Evolutionary conservation across 345 rosid genomes (phyloP), one percentile per base, ranked within the genome.

Genomic region (Odontarrhena argentea): DNA sequence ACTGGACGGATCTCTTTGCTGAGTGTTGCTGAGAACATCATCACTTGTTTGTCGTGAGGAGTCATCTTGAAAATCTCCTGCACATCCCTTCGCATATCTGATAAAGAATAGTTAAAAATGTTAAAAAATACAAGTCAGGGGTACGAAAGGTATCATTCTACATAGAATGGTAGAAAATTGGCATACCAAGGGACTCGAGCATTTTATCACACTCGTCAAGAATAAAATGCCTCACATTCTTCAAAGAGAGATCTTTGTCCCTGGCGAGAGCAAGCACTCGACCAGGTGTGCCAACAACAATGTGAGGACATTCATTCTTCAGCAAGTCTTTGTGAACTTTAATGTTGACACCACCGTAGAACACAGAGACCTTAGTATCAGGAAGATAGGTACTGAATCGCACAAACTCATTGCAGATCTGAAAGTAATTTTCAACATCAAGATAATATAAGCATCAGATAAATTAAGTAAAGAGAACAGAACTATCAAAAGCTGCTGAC

Each of bases 21-120:
- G 76, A 94, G 99, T 0, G 99, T 94, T 13, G 99, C 97, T 59
- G 97, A 94, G 72, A 94, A 94, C 99, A 95, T 95, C 99, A 95
- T 95, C n/a, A 95, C 99, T 83, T 95, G 99, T 79, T 95, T 95
- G 63, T 95, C 99, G 50, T 91, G 97, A 25, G 99, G 99, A 25
- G 99, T 95, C 96, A 88, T 81, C 83, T 95, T 95, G 80, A 95
- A 95, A 18, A 95, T 94, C 81, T 91, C 97, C 76, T 95, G 99
- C 69, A 95, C 96, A 80, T 95, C 99, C 58, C 88, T 87, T 69
- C 97, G 79, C 97, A 95, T 95, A 62, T 95, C 96, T 95, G 85
- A 7, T 8, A 12, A 24, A 57, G n/a, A 34, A 25, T 2, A 34
- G 5, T 8, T 1, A 8, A 0, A 43, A 25, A 26, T 25, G 25